These are phyloP conservation scores for Xylaria sp. DNA, from an alignment of 2,329 filamentous ascomycete genomes.

Conservation along the genomic window DNA sequence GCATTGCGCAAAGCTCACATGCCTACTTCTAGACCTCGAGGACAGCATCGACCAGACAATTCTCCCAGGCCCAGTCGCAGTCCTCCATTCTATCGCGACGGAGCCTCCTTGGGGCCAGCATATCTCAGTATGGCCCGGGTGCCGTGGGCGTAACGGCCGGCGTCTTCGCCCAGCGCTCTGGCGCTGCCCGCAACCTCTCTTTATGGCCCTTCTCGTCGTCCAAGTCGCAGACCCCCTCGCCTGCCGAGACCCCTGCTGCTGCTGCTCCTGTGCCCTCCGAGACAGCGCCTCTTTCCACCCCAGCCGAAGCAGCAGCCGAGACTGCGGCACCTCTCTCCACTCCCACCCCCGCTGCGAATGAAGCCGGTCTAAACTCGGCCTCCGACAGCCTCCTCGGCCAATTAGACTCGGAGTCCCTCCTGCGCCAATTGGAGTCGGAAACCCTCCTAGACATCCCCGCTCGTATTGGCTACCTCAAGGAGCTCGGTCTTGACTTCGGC, in stretches of 20 bases:
- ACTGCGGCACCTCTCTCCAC: constrained; percentile 8
- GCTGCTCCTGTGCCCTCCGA: constrained; percentile 10
- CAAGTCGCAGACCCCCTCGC: constrained; percentile 10
- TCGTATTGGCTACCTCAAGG: constrained; percentile 73
- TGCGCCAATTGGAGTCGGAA: constrained; percentile 7
- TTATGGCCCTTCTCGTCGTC: constrained; percentile 33
- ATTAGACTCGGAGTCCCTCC: background rate
- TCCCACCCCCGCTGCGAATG: constrained; percentile 3
- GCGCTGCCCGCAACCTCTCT: constrained; percentile 30
- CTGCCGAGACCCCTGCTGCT: constrained; percentile 11
- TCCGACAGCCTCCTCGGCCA: constrained; percentile 13
- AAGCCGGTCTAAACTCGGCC: constrained; percentile 23
- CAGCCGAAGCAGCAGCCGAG: constrained; percentile 6
- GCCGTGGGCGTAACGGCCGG: constrained; percentile 15
- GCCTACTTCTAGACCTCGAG: constrained; percentile 20
- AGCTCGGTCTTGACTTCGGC: constrained; percentile 81
- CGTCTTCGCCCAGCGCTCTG: constrained; percentile 29
- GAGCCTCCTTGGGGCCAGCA: constrained; percentile 20
- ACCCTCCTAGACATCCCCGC: constrained; percentile 60
- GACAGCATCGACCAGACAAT: constrained; percentile 20
- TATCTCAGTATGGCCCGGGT: constrained; percentile 14
- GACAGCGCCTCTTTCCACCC: constrained; percentile 13
- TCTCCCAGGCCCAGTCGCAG: constrained; percentile 24
- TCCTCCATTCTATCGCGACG: constrained; percentile 21
- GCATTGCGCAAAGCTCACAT: background rate